Base-by-base conservation (phyloP, 352 stramenopile genomes). In the Saprolegnia diclina region DNA sequence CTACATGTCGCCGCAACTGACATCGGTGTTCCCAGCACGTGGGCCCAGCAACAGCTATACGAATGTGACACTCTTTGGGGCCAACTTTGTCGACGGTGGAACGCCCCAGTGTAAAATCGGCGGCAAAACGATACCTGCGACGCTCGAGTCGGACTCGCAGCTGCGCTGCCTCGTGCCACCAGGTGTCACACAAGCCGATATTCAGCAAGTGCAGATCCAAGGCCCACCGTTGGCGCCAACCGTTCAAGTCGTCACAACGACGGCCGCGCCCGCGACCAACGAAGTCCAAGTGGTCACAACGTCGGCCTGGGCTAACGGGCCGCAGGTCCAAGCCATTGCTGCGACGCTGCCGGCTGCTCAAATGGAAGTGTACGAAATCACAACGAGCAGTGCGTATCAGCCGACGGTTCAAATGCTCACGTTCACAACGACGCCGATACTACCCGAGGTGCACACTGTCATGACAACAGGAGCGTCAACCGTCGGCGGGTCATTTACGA, bases 201-300 rank as follows among this genome's bases (percentile, higher is more conserved):
- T 83, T 54, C 79, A 86, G 37, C 56, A 62, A 9, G 62, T 85
- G 4, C 65, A 64, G 1, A 74, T 87, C 67, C n/a, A 16, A 48
- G 50, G 52, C 13, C 64, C 64, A 32, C 5, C 50, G 24, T 32
- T 5, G 6, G 7, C 42, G 14, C 64, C 64, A 11, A 65, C 50
- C 16, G 50, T 71, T 1, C 50, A 64, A 45, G 26, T 37, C 0
- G 22, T 71, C 24, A 71, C 64, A 45, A 65, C 56, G 0, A 71
- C 50, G 64, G 76, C 26, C 50, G 68, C 16, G 55, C 57, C 19
- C n/a, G 69, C 38, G 56, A 76, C 56, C 65, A 76, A 14, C 73
- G 76, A 84, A 45, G 66, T 84, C 9, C 78, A 84, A 56, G 73
- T 79, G 24, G n/a, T 84, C 13, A 79, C 78, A 0, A 84, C 78